Base-by-base conservation (phyloP, 106 monocot genomes). In the Dendrobium nobile region DNA sequence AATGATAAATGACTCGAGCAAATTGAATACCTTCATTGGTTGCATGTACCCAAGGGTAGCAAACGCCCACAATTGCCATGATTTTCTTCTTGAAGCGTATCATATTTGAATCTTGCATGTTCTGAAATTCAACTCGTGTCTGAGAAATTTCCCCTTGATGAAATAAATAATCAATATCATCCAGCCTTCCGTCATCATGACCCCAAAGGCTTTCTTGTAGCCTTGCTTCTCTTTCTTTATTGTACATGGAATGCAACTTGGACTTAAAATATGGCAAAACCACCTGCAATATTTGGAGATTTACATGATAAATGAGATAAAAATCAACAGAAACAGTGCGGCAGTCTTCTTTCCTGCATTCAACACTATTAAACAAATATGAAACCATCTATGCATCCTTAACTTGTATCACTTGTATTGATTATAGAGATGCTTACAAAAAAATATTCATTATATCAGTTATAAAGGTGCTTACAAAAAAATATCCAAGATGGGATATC, bases 11-110 rank as follows among this genome's bases (percentile, higher is more conserved):
- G 37, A 75, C 9, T 58, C 43, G 16, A 56, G 28, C 27, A 79
- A 82, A 77, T 54, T 19, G 72, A 22, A 75, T 72, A 96, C 98
- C 98, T 91, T 98, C 98, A 85, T 85, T 92, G 40, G 91, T 93
- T 77, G 92, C 95, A 92, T 98, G 98, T 77, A 98, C 87, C 94
- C 92, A 98, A 78, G 98, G 98, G 86, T 98, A 98, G 84, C 85
- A 98, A 78, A 80, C 83, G 85, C 84, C 85, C 41, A 98, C 79
- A 65, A 91, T 75, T 82, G 84, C 72, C 72, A 77, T 77, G 77
- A 98, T 72, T 79, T 78, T 89, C 85, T 83, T 92, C 80, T 82
- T 98, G 31, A 92, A 59, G 75, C 26, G 75, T 54, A 74, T 67
- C 72, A 91, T 9, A 47, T 72, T 89, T 84, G 97, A 94, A 47